Conservation (phyloP, 2,329 filamentous ascomycete genomes). For the Fusarium sp. region DNA sequence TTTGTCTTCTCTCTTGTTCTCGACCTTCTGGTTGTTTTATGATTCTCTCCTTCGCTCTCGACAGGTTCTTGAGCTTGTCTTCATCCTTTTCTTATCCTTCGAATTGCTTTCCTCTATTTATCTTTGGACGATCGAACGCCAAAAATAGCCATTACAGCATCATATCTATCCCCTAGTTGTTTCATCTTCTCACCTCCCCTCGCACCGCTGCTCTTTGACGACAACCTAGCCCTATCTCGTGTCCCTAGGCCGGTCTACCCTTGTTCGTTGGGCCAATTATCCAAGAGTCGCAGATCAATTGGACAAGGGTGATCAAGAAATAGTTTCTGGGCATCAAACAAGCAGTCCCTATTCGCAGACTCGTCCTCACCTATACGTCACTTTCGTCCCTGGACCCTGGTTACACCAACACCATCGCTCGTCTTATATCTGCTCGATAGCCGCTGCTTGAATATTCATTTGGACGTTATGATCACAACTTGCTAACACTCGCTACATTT, state of each 20-base stretch:
- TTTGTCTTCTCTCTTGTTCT: constrained; percentile 1
- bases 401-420: constrained; percentile 11
- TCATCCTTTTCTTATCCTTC: constrained; percentile 8
- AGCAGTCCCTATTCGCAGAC: constrained; percentile 22
- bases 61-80: constrained; percentile 10
- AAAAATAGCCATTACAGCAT: constrained; percentile 31
- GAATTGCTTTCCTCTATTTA: constrained; percentile 15
- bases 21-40: background rate
- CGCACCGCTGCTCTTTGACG: constrained; percentile 17
- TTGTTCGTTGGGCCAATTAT: constrained; percentile 17
- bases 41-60: constrained; percentile 13
- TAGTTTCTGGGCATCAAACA: constrained; percentile 25
- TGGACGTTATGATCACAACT: constrained; percentile 21
- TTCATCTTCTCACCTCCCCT: constrained; percentile 32
- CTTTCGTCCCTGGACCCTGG: constrained; percentile 26
- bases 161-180: constrained; percentile 27
- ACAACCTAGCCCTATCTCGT: constrained; percentile 34
- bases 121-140: constrained; percentile 18
- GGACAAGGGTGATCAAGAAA: constrained; percentile 41
- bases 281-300: constrained; percentile 31
- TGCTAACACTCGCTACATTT: constrained; percentile 22
- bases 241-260: constrained; percentile 24
- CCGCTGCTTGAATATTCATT: constrained; percentile 21
- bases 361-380: constrained; percentile 33
- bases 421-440: constrained; percentile 24